Evolutionary conservation across 179 eudicot species (phyloP).

Genomic region (Patellifolia procumbens): DNA sequence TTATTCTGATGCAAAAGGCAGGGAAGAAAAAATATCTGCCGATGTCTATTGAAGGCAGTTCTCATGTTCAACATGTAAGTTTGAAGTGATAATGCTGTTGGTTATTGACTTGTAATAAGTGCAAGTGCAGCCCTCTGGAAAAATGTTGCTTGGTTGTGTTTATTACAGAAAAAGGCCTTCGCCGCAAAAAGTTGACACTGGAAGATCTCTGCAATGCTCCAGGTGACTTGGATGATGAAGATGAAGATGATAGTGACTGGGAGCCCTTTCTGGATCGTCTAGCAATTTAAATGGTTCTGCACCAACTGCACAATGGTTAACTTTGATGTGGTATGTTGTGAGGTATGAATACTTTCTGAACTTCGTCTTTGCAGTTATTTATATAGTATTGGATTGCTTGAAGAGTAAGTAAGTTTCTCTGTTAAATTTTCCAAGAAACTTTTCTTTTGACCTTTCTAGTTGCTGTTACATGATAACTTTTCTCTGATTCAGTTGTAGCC

Average conservation of each 20-base stretch:
- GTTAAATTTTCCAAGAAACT: not conserved
- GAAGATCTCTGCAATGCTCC: conserved; percentile 64
- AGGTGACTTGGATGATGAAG: conserved; percentile 66
- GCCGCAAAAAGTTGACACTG: conserved; percentile 55
- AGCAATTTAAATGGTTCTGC: conserved; percentile 75
- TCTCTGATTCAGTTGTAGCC: too few species aligned
- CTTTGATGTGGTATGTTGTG: conserved; percentile 55
- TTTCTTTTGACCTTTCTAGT: too few species aligned
- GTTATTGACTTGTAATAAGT: not conserved
- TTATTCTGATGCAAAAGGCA: conserved; percentile 30
- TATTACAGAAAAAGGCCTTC: conserved; percentile 50
- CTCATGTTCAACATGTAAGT: conserved; percentile 39
- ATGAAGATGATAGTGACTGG: conserved; percentile 92
- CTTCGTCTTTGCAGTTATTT: conserved; percentile 4
- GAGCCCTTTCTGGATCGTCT: conserved; percentile 57
- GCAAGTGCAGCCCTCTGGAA: not conserved
- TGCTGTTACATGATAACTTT: too few species aligned
- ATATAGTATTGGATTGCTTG: not conserved
- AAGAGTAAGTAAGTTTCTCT: not conserved
- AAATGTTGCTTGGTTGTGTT: conserved; percentile 12
- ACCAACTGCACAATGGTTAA: conserved; percentile 88
- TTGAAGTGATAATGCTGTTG: not conserved
- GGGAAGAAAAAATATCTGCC: conserved; percentile 34
- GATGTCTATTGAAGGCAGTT: conserved; percentile 32
- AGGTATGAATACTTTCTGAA: conserved; percentile 47